A percentile compares a stretch with the other conserved stretches of the same genome.
These are phyloP conservation scores for Grosmannia huntii DNA, from an alignment of 2,329 filamentous ascomycete genomes.

Conservation along the genomic window DNA sequence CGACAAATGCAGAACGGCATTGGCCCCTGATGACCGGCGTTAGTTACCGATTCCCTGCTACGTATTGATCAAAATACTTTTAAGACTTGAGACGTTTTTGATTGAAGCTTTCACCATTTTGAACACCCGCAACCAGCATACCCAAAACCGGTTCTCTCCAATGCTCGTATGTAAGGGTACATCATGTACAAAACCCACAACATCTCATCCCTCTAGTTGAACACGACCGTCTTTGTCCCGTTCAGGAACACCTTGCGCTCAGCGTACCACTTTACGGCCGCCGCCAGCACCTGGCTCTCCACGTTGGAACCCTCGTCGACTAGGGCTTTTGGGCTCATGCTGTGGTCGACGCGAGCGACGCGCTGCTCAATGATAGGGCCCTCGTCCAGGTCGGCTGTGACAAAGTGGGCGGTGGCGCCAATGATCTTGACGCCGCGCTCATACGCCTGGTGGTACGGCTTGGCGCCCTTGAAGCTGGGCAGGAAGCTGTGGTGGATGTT, in stretches of 20 bases:
- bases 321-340: slow-evolving; percentile 61
- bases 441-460: slow-evolving; percentile 79
- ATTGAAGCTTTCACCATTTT: too few species aligned
- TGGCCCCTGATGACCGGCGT: too few species aligned
- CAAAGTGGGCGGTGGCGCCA: slow-evolving; percentile 74
- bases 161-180: not conserved
- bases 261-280: slow-evolving; percentile 73
- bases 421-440: slow-evolving; percentile 83
- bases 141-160: not conserved
- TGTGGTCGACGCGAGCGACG: slow-evolving; percentile 63
- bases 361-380: slow-evolving; percentile 83
- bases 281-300: slow-evolving; percentile 69
- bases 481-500: slow-evolving; percentile 86
- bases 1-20: too few species aligned
- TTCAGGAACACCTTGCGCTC: slow-evolving; percentile 69
- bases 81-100: too few species aligned
- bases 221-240: slow-evolving; percentile 69
- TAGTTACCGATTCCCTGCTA: too few species aligned
- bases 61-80: not conserved
- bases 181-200: not conserved
- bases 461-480: slow-evolving; percentile 78
- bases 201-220: slow-evolving; percentile 26
- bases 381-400: slow-evolving; percentile 74
- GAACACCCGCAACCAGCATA: too few species aligned
- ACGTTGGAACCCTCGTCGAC: slow-evolving; percentile 73